Evolutionary conservation across 805 yeast species (phyloP).

Genomic region (Cyberlindnera maritima): DNA sequence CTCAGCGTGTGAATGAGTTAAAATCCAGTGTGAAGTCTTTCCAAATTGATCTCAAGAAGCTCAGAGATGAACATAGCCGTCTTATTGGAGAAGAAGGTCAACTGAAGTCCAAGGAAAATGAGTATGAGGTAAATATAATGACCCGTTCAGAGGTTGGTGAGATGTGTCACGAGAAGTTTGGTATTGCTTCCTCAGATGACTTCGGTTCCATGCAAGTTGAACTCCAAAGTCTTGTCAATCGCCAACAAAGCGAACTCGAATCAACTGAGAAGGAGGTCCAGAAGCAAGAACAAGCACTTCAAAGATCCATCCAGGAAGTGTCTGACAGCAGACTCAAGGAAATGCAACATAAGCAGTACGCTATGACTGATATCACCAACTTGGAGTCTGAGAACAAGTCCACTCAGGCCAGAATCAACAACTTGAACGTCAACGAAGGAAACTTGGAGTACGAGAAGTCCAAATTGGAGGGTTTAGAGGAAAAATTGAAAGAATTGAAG

Average conservation of each 20-base stretch:
- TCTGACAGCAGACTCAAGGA: slow-evolving; percentile 39
- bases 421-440: slow-evolving; percentile 41
- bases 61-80: slow-evolving; percentile 34
- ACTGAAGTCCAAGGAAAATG: slow-evolving; percentile 41
- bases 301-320: slow-evolving; percentile 16
- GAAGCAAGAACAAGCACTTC: slow-evolving; percentile 18
- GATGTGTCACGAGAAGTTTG: background rate
- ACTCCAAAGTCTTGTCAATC: background rate
- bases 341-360: slow-evolving; percentile 41
- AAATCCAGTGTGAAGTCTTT: slow-evolving; percentile 23
- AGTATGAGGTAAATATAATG: slow-evolving; percentile 28
- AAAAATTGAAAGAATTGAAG: slow-evolving; percentile 33
- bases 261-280: slow-evolving; percentile 11
- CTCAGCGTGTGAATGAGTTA: slow-evolving; percentile 26
- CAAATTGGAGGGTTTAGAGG: slow-evolving; percentile 38
- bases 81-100: slow-evolving; percentile 54
- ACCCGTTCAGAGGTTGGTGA: slow-evolving; percentile 23
- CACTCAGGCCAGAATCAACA: slow-evolving; percentile 38
- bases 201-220: slow-evolving; percentile 4
- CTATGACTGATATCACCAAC: slow-evolving; percentile 37
- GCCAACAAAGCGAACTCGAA: slow-evolving; percentile 12
- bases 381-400: slow-evolving; percentile 35
- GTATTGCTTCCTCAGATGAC: background rate
- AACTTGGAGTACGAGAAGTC: slow-evolving; percentile 45
- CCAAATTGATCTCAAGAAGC: slow-evolving; percentile 25